These are phyloP conservation scores for Aeminium ludgeri DNA, from an alignment of 495 filamentous ascomycete species.

Conservation along the genomic window DNA sequence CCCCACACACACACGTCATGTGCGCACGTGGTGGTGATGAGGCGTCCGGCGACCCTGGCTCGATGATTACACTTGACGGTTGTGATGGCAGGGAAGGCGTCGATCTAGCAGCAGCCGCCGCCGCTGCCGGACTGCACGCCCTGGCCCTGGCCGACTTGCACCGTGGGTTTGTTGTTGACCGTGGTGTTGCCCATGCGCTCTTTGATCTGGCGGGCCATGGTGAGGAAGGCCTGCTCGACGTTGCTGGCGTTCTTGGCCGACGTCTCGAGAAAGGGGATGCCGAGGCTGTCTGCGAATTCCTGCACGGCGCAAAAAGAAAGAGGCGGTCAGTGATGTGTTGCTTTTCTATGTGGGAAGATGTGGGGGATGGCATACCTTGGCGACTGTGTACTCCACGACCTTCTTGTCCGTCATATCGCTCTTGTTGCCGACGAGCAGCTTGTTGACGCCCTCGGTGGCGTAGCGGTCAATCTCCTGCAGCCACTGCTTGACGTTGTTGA, in stretches of 20 bases:
- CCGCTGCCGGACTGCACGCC: conserved; percentile 82
- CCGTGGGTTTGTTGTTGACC: conserved; percentile 95
- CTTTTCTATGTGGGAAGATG: conserved; percentile 11
- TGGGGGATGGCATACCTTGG: conserved; percentile 51
- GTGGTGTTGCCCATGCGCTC: conserved; percentile 97
- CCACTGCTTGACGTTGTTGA: conserved; percentile 99
- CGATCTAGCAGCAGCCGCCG: conserved; percentile 83
- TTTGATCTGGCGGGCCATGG: conserved; percentile 99
- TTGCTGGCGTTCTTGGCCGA: conserved; percentile 99
- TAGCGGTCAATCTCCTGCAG: conserved; percentile 98
- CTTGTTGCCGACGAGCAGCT: conserved; percentile 98
- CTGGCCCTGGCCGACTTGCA: conserved; percentile 85
- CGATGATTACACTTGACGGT: no score
- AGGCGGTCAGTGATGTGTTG: neutral
- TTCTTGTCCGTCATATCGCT: conserved; percentile 99
- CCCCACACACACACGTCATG: no score
- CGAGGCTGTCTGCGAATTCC: conserved; percentile 98
- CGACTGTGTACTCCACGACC: conserved; percentile 97
- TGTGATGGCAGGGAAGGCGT: no score
- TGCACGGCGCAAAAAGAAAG: conserved; percentile 22
- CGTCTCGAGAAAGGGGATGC: conserved; percentile 98
- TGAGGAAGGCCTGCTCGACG: conserved; percentile 98
- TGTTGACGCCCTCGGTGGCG: conserved; percentile 97
- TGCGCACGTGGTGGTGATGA: no score
- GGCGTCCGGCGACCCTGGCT: no score